Evolutionary conservation across 306 rosid species (phyloP).

Genomic region (Castanea sativa): DNA sequence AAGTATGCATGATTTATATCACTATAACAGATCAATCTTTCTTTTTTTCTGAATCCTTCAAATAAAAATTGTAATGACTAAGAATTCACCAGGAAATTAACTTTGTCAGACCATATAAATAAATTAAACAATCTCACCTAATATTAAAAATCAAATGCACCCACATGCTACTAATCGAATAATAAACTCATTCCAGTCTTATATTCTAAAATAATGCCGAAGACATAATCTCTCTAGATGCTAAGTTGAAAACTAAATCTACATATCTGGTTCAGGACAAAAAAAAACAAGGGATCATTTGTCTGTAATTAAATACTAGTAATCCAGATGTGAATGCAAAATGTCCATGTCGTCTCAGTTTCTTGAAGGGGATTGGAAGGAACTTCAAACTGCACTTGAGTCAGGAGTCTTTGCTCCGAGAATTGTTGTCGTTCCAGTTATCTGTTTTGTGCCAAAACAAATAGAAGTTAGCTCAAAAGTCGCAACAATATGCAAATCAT

Average conservation of each 20-base stretch:
- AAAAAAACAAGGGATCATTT: too few species aligned
- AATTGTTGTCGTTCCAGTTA: conserved; percentile 29
- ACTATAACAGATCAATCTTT: conserved; percentile 4
- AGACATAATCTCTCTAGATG: not conserved
- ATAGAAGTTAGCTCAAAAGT: not conserved
- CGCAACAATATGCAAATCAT: not conserved
- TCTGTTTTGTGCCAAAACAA: conserved; percentile 36
- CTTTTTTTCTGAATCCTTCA: not conserved
- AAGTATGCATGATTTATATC: conserved; percentile 7
- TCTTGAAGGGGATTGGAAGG: conserved; percentile 25
- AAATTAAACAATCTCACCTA: too few species aligned
- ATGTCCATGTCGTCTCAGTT: conserved; percentile 27
- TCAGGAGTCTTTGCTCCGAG: conserved; percentile 19
- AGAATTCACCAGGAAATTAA: too few species aligned
- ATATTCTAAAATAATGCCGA: not conserved
- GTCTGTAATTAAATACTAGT: not conserved
- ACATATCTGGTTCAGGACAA: not conserved
- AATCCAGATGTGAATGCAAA: conserved; percentile 16
- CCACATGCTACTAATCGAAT: too few species aligned
- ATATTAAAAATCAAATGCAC: too few species aligned
- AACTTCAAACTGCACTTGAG: conserved; percentile 27
- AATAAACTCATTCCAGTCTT: too few species aligned
- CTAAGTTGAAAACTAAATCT: not conserved
- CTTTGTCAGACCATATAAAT: too few species aligned
- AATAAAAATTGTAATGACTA: not conserved